Base-by-base conservation (phyloP, 371 early-diverging fungal species). In the Apophysomyces variabilis region DNA sequence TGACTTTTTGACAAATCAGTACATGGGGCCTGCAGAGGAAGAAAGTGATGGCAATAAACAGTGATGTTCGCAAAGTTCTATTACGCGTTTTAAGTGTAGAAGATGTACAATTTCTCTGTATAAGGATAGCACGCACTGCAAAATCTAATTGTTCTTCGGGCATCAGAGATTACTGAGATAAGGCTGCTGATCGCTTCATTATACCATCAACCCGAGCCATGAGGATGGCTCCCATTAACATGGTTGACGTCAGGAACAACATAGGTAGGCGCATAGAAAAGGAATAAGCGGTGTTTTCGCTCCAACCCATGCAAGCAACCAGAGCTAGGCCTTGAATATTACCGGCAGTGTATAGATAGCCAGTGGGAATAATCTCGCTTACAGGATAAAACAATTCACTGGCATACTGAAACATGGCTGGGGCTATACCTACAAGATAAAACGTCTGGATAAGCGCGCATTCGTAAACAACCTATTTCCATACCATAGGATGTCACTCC, bases 371-470 rank as follows among this genome's bases (percentile, higher is more conserved):
- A 37, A 81, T 79, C 57, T 86, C 86, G 60, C 71, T 80, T 16
- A 81, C 59, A 12, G 80, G 79, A 57, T 78, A 78, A 60, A 74
- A 79, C 12, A 83, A 58, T 57, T 78, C 79, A 37, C 80, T 75
- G 7, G 81, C 82, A 67, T 72, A 86, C 72, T 84, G 86, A 57
- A 82, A 83, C 14, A 83, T 66, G 0, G 79, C 84, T n/a, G 86
- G 82, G 11, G 77, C 61, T 50, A 86, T 81, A 11, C 83, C 84
- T 83, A 66, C 47, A 47, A 60, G 38, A 45, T 26, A 50, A 58
- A 44, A 37, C 8, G 12, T 18, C 35, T 9, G 18, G 32, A 37
- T 4, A 13, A n/a, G 41, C 41, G 41, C 11, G 1, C 13, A 41
- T 41, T 41, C 41, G 43, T 39, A 57, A 37, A 36, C 13, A n/a